A percentile compares a stretch with the other conserved stretches of the same genome.
Evolutionary conservation across 2,329 filamentous ascomycete species (phyloP).

Genomic region (Microcyclospora tardicrescens): DNA sequence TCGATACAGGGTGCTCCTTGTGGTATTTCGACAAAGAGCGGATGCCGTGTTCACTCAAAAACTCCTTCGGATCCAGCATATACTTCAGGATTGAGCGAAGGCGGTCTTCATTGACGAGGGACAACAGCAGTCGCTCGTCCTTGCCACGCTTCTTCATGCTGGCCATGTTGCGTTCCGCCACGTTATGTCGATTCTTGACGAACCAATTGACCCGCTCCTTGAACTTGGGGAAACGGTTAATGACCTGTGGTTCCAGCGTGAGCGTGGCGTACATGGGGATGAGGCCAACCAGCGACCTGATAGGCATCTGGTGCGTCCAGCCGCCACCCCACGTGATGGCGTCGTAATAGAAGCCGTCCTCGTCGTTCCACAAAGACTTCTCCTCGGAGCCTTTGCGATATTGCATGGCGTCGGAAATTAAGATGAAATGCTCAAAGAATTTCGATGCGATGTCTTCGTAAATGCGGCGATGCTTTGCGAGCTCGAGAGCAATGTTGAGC

Average conservation of each 20-base stretch:
- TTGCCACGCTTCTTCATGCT: constrained; percentile 85
- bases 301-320: constrained; percentile 83
- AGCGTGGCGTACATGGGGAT: constrained; percentile 88
- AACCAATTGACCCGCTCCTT: constrained; percentile 93
- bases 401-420: constrained; percentile 95
- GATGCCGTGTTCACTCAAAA: constrained; percentile 80
- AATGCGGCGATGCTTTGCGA: constrained; percentile 85
- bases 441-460: constrained; percentile 97
- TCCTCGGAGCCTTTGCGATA: constrained; percentile 54
- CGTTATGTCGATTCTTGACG: constrained; percentile 70
- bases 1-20: constrained; percentile 77
- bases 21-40: constrained; percentile 86
- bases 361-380: constrained; percentile 86
- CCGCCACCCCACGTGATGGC: constrained; percentile 93
- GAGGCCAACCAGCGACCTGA: constrained; percentile 80
- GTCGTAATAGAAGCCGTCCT: constrained; percentile 97
- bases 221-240: constrained; percentile 83
- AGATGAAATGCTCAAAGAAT: constrained; percentile 97
- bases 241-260: constrained; percentile 83
- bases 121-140: constrained; percentile 72
- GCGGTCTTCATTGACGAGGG: constrained; percentile 87
- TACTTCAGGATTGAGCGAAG: constrained; percentile 75
- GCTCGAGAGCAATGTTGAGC: constrained; percentile 90
- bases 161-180: constrained; percentile 87
- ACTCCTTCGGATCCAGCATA: constrained; percentile 91